Evolutionary conservation across 257 asterid genomes (phyloP).

Genomic region (Thymus mandschuricus): DNA sequence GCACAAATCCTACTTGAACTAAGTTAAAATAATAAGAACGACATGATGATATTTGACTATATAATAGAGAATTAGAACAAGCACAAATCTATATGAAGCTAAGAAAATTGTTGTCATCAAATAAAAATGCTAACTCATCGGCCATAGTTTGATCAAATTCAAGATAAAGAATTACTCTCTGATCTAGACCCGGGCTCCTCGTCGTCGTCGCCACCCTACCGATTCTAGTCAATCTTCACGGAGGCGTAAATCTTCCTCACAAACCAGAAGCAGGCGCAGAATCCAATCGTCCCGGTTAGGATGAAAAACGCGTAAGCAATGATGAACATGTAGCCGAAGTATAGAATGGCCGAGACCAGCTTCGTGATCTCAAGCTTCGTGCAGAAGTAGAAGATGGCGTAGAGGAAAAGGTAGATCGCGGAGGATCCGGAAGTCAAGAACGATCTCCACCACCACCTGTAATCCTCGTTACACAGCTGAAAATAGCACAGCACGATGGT

Average conservation of each 20-base stretch:
- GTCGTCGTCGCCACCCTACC: not conserved
- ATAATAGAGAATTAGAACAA: no score
- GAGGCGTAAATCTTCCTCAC: slow-evolving; percentile 54
- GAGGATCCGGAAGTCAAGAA: slow-evolving; percentile 53
- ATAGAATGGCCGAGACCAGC: slow-evolving; percentile 51
- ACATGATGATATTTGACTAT: no score
- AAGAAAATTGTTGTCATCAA: not conserved
- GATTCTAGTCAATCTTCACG: slow-evolving; percentile 44
- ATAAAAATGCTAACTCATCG: not conserved
- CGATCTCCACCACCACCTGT: slow-evolving; percentile 66
- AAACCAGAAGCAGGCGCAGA: slow-evolving; percentile 59
- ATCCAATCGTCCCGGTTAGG: slow-evolving; percentile 56
- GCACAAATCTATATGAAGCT: not conserved
- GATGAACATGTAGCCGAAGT: slow-evolving; percentile 56
- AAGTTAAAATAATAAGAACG: no score
- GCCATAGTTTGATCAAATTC: no score
- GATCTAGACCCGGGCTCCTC: not conserved
- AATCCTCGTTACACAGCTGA: slow-evolving; percentile 56
- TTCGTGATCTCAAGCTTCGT: slow-evolving; percentile 52
- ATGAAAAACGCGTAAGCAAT: slow-evolving; percentile 52
- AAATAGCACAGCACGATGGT: slow-evolving; percentile 55
- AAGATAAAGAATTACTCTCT: not conserved
- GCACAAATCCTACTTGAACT: no score
- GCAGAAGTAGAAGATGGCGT: slow-evolving; percentile 53
- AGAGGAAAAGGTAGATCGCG: slow-evolving; percentile 50